Evolutionary conservation across 768 basidiomycete genomes (phyloP).

Genomic region (Suillus brevipes): DNA sequence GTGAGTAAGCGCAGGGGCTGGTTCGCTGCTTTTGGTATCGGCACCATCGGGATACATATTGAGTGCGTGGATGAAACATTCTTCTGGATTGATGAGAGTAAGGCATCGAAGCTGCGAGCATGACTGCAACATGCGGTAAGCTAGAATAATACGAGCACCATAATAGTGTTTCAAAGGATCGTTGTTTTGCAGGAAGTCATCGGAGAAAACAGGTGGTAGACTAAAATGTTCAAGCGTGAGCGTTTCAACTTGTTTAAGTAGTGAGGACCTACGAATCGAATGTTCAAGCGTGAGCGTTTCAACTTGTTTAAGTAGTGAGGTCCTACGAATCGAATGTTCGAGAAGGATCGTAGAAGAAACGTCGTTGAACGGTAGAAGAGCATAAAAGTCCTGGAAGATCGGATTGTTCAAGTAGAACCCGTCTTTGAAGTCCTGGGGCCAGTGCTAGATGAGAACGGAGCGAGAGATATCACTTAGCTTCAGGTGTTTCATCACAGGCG

Average conservation of each 20-base stretch:
- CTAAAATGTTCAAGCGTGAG: neutral
- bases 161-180: neutral
- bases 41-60: conserved; percentile 1
- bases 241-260: conserved; percentile 9
- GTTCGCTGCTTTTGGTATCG: neutral
- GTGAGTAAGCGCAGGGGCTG: neutral
- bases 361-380: neutral
- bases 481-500: conserved; percentile 11
- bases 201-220: neutral
- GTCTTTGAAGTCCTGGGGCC: neutral
- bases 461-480: conserved; percentile 6
- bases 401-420: too few species aligned
- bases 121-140: neutral
- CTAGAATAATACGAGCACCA: neutral
- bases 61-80: conserved; percentile 5
- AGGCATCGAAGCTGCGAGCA: neutral
- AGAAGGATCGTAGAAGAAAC: conserved; percentile 9
- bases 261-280: neutral
- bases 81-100: conserved; percentile 3
- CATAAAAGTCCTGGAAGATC: neutral
- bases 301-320: neutral
- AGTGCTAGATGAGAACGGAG: neutral
- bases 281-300: too few species aligned
- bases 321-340: neutral
- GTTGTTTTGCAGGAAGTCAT: neutral